Conservation (phyloP, 192 early-diverging fungal species). For the Helicostylum pulchrum region DNA sequence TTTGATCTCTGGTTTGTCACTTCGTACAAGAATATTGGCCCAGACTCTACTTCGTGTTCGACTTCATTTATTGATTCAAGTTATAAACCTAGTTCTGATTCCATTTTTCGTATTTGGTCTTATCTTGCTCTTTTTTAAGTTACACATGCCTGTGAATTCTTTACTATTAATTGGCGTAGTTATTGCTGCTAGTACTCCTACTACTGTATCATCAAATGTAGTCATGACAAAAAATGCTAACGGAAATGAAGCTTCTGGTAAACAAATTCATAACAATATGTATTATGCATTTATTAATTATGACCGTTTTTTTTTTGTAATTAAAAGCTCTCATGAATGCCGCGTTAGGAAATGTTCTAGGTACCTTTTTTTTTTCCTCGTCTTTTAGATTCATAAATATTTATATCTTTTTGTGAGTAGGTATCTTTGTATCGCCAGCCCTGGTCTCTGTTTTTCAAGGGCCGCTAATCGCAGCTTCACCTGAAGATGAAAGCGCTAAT, state of each 20-base stretch:
- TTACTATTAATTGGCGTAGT: conserved; percentile 60
- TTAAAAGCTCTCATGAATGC: conserved; percentile 59
- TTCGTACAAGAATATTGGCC: conserved; percentile 29
- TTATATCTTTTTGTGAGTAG: conserved; percentile 5
- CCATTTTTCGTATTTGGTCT: conserved; percentile 62
- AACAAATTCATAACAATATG: not conserved
- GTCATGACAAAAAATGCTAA: conserved; percentile 71
- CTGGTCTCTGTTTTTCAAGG: conserved; percentile 50
- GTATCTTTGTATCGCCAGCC: conserved; percentile 55
- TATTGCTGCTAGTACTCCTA: conserved; percentile 62
- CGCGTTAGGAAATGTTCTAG: conserved; percentile 60
- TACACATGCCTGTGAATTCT: conserved; percentile 43
- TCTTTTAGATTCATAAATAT: not conserved
- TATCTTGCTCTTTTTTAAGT: conserved; percentile 45
- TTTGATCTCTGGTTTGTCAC: conserved; percentile 37
- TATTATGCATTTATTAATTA: not conserved
- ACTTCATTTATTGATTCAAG: conserved; percentile 59
- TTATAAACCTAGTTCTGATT: conserved; percentile 55
- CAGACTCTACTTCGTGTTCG: conserved; percentile 38
- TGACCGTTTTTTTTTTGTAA: not conserved
- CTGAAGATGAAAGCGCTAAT: conserved; percentile 18
- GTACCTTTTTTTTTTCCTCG: not conserved
- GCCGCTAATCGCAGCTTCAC: conserved; percentile 16
- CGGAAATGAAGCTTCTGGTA: conserved; percentile 61
- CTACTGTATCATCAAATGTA: conserved; percentile 74